Percentiles rank a stretch among this genome's conserved stretches.
Conservation (phyloP, 1,284 basidiomycete species). For the Leccinum fuscescens region DNA sequence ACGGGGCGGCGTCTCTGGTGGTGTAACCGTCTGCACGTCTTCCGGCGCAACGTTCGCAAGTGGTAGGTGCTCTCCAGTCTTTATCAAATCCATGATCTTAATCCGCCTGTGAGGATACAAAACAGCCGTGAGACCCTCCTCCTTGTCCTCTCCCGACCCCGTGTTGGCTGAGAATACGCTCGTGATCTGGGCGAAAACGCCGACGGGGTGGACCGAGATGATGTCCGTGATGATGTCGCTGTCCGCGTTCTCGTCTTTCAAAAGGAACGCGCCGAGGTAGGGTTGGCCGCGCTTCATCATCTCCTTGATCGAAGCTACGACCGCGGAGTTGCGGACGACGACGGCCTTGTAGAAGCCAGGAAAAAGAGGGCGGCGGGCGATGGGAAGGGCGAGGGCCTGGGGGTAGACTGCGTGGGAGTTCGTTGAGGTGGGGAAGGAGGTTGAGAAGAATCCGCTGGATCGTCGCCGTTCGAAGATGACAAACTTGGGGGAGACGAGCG, state of each 20-base stretch:
- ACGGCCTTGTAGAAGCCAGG: slow-evolving; percentile 99
- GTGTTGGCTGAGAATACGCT: slow-evolving; percentile 81
- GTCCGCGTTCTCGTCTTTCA: slow-evolving; percentile 94
- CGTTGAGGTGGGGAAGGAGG: slow-evolving; percentile 34
- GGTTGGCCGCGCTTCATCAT: slow-evolving; percentile 97
- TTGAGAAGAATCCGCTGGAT: slow-evolving; percentile 28
- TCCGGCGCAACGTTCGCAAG: slow-evolving; percentile 48
- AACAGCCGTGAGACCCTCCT: slow-evolving; percentile 81
- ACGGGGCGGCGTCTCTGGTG: slow-evolving; percentile 49
- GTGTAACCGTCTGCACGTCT: slow-evolving; percentile 46
- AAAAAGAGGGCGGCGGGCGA: slow-evolving; percentile 93
- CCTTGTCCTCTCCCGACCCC: slow-evolving; percentile 18
- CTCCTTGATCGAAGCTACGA: slow-evolving; percentile 94
- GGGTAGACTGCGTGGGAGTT: slow-evolving; percentile 66
- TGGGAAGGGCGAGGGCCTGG: slow-evolving; percentile 93
- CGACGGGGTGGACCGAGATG: slow-evolving; percentile 88
- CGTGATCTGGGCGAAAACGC: slow-evolving; percentile 97
- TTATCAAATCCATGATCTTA: slow-evolving; percentile 83
- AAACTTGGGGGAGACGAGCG: slow-evolving; percentile 29
- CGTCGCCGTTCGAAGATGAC: slow-evolving; percentile 25
- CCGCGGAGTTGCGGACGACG: slow-evolving; percentile 85
- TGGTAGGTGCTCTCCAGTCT: slow-evolving; percentile 53
- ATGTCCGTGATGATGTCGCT: slow-evolving; percentile 90
- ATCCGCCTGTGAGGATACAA: slow-evolving; percentile 95
- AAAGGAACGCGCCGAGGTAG: slow-evolving; percentile 95